Conservation (phyloP, 371 early-diverging fungal genomes). For the Rhizomucor pusillus region DNA sequence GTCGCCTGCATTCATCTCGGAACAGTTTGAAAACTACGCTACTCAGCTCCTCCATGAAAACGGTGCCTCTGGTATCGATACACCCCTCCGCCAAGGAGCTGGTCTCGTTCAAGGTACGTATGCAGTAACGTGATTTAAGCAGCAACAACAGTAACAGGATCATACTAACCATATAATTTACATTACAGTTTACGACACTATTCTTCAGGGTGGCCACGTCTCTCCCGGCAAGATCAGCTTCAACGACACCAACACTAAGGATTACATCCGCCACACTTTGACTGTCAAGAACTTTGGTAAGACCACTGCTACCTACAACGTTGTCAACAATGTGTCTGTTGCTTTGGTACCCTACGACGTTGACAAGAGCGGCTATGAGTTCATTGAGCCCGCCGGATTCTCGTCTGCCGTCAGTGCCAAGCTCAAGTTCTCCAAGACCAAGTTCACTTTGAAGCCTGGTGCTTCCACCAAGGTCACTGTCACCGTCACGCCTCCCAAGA, state of each 20-base stretch:
- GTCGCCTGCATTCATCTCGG: conserved; percentile 17
- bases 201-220: conserved; percentile 47
- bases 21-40: conserved; percentile 50
- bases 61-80: conserved; percentile 14
- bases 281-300: conserved; percentile 57
- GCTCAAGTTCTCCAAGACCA: conserved; percentile 22
- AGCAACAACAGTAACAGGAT: conserved; percentile 2
- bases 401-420: conserved; percentile 17
- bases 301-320: conserved; percentile 42
- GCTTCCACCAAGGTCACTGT: conserved; percentile 33
- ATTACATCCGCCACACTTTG: conserved; percentile 36
- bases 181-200: conserved; percentile 44
- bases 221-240: conserved; percentile 61
- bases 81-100: conserved; percentile 59
- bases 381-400: conserved; percentile 12
- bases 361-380: conserved; percentile 8
- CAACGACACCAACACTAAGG: conserved; percentile 54
- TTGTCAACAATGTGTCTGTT: conserved; percentile 35
- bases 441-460: conserved; percentile 32
- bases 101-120: conserved; percentile 67
- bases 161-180: neutral
- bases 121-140: too few species aligned
- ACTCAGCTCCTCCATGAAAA: conserved; percentile 23
- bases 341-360: conserved; percentile 36
- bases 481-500: conserved; percentile 36